Evolutionary conservation across 2,329 filamentous ascomycete species (phyloP), one percentile per base, ranked within the genome.

Genomic region (Penicillium sp.): DNA sequence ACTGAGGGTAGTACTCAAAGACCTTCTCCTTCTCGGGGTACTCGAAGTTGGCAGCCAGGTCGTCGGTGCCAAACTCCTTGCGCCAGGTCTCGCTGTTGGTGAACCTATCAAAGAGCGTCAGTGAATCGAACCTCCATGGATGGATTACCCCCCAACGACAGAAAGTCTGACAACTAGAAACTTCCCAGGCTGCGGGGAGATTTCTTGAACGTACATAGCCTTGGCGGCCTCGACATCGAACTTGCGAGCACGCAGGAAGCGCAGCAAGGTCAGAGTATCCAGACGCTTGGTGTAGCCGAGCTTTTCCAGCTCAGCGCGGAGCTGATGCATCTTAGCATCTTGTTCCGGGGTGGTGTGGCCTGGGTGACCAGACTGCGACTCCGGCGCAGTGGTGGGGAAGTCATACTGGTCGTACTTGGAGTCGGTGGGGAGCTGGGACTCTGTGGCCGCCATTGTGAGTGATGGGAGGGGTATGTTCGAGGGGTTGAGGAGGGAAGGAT

Each of bases 371-470:
- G 81, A 79, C 71, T 87, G 84, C 44, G 82, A 73, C 64, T 85
- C 84, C 51, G 89, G 84, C 44, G 90, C 85, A 59, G 84, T 88
- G 61, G 87, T 90, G 59, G 94, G 94, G 80, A 85, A 97, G 77
- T 97, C 92, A 77, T 94, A 97, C 80, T 95, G 75, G 79, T 97
- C 94, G 81, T 97, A 96, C 79, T 96, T 97, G 73, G 90, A 83
- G 76, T 96, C 87, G 67, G 91, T 76, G 63, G 79, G 73, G 64
- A 75, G 62, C 50, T 71, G 68, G 53, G 71, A 68, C 32, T 69
- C 63, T 52, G 62, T 48, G 43, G 67, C 57, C 43, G 66, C 66
- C 68, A 69, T 74, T 61, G 45, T 72, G 62, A 7, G 52, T 50
- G 55, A 55, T 53, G 50, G 43, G 51, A 46, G 47, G 50, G 47